Base-by-base conservation (phyloP, 805 yeast genomes). In the Metschnikowia cerradonensis region DNA sequence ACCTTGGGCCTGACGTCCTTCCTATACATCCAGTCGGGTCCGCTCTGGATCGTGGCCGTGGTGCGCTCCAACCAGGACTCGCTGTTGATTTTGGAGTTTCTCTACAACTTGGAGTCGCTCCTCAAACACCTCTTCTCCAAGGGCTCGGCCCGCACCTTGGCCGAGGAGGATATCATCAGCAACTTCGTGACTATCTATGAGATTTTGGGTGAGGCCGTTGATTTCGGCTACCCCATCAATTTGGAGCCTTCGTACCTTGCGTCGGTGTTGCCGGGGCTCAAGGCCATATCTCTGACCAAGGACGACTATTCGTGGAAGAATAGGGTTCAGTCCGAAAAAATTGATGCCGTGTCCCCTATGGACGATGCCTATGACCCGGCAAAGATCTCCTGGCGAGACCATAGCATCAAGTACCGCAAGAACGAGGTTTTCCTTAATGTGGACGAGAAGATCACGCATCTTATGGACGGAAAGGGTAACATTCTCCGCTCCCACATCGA, bases 1-100 rank as follows among this genome's bases (percentile, higher is more conserved):
- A 94, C 98, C 0, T 70, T 94, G 41, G 98, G 98, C 1, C 88
- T 96, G 0, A 94, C 98, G 0, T 86, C 96, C 0, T 94, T 92
- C 63, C 77, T 90, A 48, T 91, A 90, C 62, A 83, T 88, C 44
- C 81, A 80, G 56, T 73, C 78, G 30, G 76, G 75, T 13, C 72
- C 77, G 46, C 59, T 92, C 14, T 94, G 95, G 86, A 60, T 90
- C 7, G 96, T 91, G 10, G 96, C 91, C 0, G 90, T 91, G n/a
- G 82, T 95, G 0, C 78, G 97, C 54, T 84, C 90, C 40, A 94
- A 92, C 63, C 88, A 85, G 35, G 97, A 92, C 64, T 90, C 91
- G 33, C 81, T 90, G 1, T 66, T 82, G 3, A 80, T 91, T 1
- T 80, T 90, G 62, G 97, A 92, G 70, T 88, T 86, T 60, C 69